These are phyloP conservation scores for Cercis canadensis DNA, from an alignment of 306 rosid genomes.

Conservation along the genomic window DNA sequence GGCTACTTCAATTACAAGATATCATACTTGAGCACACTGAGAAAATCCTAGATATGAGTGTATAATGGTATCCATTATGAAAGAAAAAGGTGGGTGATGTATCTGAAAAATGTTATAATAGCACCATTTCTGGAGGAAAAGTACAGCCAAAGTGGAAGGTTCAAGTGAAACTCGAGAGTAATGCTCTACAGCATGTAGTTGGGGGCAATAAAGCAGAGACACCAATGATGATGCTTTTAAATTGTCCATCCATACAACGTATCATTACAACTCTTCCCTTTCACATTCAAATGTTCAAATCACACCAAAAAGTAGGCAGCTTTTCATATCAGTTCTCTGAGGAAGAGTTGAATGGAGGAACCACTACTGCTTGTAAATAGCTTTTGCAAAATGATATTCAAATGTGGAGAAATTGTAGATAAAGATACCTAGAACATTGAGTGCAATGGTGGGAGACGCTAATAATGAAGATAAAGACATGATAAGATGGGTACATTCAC, in stretches of 20 bases:
- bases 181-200: conserved; percentile 25
- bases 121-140: not conserved
- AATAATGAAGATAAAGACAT: not conserved
- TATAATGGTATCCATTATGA: conserved; percentile 32
- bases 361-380: conserved; percentile 37
- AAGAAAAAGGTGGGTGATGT: conserved; percentile 33
- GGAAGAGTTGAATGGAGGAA: too few species aligned
- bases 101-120: not conserved
- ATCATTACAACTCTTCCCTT: conserved; percentile 1
- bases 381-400: conserved; percentile 25
- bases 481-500: not conserved
- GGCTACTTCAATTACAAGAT: conserved; percentile 7
- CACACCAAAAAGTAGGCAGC: conserved; percentile 35
- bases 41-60: conserved; percentile 3
- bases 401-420: conserved; percentile 30
- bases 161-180: not conserved
- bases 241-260: conserved; percentile 29
- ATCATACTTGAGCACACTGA: conserved; percentile 19
- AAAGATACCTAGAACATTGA: not conserved
- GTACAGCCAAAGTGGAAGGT: conserved; percentile 7
- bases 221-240: conserved; percentile 32
- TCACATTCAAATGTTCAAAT: conserved; percentile 28
- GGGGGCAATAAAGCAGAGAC: conserved; percentile 30
- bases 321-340: too few species aligned
- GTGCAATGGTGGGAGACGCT: not conserved